Evolutionary conservation across 805 yeast genomes (phyloP).

Genomic region (Lipomyces sp.): DNA sequence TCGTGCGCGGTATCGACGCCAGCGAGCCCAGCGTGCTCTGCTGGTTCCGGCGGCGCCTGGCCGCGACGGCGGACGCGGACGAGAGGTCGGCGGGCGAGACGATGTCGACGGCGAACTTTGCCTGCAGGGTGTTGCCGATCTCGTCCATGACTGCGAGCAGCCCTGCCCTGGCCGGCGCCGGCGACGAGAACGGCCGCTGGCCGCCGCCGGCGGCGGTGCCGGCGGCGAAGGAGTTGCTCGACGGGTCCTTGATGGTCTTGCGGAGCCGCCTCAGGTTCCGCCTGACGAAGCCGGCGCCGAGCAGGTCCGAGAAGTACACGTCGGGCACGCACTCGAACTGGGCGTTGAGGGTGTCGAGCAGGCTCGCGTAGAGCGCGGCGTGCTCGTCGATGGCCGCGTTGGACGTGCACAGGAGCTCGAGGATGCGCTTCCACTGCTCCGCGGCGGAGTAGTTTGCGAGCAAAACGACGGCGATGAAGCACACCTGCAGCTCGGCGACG

Average conservation of each 20-base stretch:
- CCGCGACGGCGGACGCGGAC: neutral
- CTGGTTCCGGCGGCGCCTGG: neutral
- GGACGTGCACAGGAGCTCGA: slow-evolving; percentile 45
- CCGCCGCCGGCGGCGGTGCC: too few relatives aligned
- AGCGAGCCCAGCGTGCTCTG: slow-evolving; percentile 3
- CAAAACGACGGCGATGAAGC: slow-evolving; percentile 48
- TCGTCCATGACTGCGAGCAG: slow-evolving; percentile 1
- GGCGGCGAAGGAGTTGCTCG: neutral
- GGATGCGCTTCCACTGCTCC: slow-evolving; percentile 58
- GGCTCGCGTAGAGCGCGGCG: slow-evolving; percentile 34
- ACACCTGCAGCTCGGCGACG: slow-evolving; percentile 54
- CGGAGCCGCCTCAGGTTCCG: slow-evolving; percentile 20
- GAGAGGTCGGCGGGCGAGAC: neutral
- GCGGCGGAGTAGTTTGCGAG: slow-evolving; percentile 64
- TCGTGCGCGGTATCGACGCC: slow-evolving; percentile 18
- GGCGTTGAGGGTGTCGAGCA: slow-evolving; percentile 36
- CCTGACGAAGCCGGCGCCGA: slow-evolving; percentile 32
- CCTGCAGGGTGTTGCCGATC: neutral
- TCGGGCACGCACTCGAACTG: slow-evolving; percentile 46
- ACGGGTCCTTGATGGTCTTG: slow-evolving; percentile 2
- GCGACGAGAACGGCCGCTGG: too few relatives aligned
- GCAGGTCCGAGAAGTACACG: slow-evolving; percentile 44
- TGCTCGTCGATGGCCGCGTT: slow-evolving; percentile 34
- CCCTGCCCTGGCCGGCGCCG: neutral
- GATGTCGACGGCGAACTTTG: slow-evolving; percentile 17